Evolutionary conservation across 352 stramenopile genomes (phyloP).

Genomic region (Phytophthora tubulina): DNA sequence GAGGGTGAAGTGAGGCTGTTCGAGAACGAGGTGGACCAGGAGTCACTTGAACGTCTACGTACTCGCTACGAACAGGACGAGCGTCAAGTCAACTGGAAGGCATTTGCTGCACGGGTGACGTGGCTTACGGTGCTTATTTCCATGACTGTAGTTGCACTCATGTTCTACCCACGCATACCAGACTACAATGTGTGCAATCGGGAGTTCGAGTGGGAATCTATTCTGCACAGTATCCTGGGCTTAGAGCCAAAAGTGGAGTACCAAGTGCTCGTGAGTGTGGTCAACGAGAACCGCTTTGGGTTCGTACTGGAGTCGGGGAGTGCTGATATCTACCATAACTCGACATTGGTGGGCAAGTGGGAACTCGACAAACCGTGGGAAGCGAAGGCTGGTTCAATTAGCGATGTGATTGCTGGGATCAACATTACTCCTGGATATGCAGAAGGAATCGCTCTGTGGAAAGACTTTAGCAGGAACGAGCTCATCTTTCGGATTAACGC

Average conservation of each 20-base stretch:
- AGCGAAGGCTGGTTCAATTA: slow-evolving; percentile 77
- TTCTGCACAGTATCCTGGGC: slow-evolving; percentile 77
- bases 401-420: slow-evolving; percentile 79
- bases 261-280: slow-evolving; percentile 86
- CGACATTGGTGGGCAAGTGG: slow-evolving; percentile 76
- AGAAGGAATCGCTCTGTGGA: slow-evolving; percentile 72
- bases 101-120: slow-evolving; percentile 62
- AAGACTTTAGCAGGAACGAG: slow-evolving; percentile 75
- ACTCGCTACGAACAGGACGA: slow-evolving; percentile 57
- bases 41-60: slow-evolving; percentile 61
- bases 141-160: slow-evolving; percentile 78
- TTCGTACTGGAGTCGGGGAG: slow-evolving; percentile 81
- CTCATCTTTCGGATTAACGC: slow-evolving; percentile 88
- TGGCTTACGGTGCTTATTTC: slow-evolving; percentile 64
- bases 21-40: slow-evolving; percentile 67
- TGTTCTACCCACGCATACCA: slow-evolving; percentile 89
- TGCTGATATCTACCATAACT: slow-evolving; percentile 87
- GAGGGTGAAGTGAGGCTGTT: slow-evolving; percentile 68
- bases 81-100: slow-evolving; percentile 56
- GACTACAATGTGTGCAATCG: slow-evolving; percentile 93
- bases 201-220: slow-evolving; percentile 90
- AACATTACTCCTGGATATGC: slow-evolving; percentile 75
- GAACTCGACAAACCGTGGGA: slow-evolving; percentile 71
- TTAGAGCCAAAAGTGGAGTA: slow-evolving; percentile 88
- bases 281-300: slow-evolving; percentile 91